These are phyloP conservation scores for Xylaria bambusicola DNA, from an alignment of 495 filamentous ascomycete species.

Conservation along the genomic window DNA sequence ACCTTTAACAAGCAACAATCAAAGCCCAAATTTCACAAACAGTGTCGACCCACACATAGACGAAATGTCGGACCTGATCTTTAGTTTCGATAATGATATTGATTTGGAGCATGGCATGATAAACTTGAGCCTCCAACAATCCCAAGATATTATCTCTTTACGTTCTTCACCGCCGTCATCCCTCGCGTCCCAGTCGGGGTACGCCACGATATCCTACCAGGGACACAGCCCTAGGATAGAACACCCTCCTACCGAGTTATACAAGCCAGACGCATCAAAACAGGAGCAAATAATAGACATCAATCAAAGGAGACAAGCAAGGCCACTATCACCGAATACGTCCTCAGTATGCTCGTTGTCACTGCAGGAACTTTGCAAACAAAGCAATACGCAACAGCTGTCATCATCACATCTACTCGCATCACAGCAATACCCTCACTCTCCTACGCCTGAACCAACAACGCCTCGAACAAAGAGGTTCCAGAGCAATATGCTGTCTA, in stretches of 20 bases:
- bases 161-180: not conserved
- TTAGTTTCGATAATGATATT: not conserved
- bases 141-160: not conserved
- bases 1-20: too few relatives aligned
- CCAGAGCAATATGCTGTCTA: not conserved
- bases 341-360: not conserved
- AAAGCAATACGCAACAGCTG: not conserved
- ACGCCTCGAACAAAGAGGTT: constrained; percentile 3
- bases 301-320: not conserved
- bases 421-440: not conserved
- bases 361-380: not conserved
- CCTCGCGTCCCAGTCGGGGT: not conserved
- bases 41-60: not conserved
- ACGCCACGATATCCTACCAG: not conserved
- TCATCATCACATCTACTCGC: not conserved
- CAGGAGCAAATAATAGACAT: not conserved
- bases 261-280: not conserved
- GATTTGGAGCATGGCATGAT: not conserved
- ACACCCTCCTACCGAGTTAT: not conserved
- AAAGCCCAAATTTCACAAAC: too few relatives aligned
- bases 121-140: not conserved
- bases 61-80: not conserved
- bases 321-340: not conserved
- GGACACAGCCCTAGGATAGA: too few relatives aligned
- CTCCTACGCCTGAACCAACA: not conserved